These are phyloP conservation scores for Lepiota brunneoincarnata DNA, from an alignment of 768 basidiomycete genomes.

Conservation along the genomic window DNA sequence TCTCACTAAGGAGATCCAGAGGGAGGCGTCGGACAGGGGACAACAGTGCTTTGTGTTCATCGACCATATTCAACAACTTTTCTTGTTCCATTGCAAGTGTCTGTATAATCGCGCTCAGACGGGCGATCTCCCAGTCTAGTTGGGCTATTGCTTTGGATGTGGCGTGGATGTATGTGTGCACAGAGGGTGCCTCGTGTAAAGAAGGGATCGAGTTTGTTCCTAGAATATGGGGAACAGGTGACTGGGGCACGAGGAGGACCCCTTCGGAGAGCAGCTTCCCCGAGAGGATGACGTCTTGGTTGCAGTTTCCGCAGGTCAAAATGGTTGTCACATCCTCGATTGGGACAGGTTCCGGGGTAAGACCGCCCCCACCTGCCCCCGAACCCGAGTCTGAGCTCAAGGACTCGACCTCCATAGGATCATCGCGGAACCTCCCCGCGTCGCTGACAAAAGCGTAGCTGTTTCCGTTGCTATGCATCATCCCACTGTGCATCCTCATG, in stretches of 20 bases:
- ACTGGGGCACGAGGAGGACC: slow-evolving; percentile 3
- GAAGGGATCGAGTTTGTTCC: slow-evolving; percentile 8
- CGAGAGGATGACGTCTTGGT: slow-evolving; percentile 9
- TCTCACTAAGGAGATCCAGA: slow-evolving; percentile 2
- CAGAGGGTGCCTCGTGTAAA: neutral
- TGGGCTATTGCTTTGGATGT: slow-evolving; percentile 5
- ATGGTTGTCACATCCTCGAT: slow-evolving; percentile 8
- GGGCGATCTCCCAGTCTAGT: slow-evolving; percentile 10
- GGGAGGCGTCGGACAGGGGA: slow-evolving; percentile 4
- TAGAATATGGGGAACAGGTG: slow-evolving; percentile 7
- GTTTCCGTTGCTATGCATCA: slow-evolving; percentile 3
- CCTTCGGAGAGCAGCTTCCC: slow-evolving; percentile 5
- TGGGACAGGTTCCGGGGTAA: neutral
- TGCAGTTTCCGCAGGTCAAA: slow-evolving; percentile 11
- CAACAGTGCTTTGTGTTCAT: slow-evolving; percentile 11
- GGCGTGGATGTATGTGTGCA: neutral
- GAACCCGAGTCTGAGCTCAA: slow-evolving; percentile 5
- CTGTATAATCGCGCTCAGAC: slow-evolving; percentile 4
- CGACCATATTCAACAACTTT: slow-evolving; percentile 1
- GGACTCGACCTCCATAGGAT: slow-evolving; percentile 10
- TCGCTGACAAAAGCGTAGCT: neutral
- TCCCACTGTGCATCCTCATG: too few species aligned
- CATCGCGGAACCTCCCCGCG: slow-evolving; percentile 7
- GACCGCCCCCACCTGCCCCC: too few species aligned
- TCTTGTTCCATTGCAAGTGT: slow-evolving; percentile 4